These are phyloP conservation scores for Geotrichum ghanense DNA, from an alignment of 805 yeast species.

Conservation along the genomic window DNA sequence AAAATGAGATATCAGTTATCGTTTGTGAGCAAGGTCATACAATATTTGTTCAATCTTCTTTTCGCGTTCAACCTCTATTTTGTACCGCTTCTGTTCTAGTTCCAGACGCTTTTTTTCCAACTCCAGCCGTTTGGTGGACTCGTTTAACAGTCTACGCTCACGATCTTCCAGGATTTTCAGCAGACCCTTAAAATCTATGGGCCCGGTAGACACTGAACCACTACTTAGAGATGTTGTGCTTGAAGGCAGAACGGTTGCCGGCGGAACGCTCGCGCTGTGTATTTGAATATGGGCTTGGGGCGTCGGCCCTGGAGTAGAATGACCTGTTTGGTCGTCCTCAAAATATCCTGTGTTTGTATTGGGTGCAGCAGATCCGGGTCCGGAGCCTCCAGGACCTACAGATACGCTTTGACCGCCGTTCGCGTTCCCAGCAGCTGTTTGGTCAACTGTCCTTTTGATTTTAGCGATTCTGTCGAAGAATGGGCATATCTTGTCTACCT, in stretches of 20 bases:
- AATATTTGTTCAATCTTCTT: background rate
- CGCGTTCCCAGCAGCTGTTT: background rate
- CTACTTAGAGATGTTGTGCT: background rate
- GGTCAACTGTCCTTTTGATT: background rate
- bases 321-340: background rate
- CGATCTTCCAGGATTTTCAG: background rate
- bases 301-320: background rate
- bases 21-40: background rate
- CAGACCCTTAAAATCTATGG: background rate
- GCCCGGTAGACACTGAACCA: background rate
- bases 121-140: background rate
- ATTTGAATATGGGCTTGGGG: background rate
- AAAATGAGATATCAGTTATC: background rate
- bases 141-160: background rate
- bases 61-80: background rate
- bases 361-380: background rate
- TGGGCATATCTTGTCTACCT: background rate
- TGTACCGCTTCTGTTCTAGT: background rate
- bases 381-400: background rate
- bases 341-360: background rate
- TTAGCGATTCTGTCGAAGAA: background rate
- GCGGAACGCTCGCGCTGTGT: background rate
- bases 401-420: background rate
- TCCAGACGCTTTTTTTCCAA: background rate
- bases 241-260: background rate